These are phyloP conservation scores for Clarkia xantiana DNA, from an alignment of 345 rosid genomes.

Conservation along the genomic window DNA sequence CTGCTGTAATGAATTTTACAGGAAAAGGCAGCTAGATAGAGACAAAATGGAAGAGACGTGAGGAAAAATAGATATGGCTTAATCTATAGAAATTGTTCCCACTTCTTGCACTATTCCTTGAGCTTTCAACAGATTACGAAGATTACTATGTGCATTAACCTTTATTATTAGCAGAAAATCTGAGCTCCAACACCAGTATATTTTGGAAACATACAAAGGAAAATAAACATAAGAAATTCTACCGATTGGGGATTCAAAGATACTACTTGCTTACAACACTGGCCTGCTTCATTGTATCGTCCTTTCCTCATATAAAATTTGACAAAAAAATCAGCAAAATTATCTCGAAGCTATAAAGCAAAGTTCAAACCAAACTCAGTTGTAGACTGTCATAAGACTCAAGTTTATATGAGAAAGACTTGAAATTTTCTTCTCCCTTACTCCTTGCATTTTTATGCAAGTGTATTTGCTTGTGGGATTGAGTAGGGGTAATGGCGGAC, in stretches of 20 bases:
- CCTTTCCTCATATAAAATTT: slow-evolving; percentile 94
- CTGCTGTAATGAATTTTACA: too few relatives aligned
- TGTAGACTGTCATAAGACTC: not conserved
- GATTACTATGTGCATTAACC: slow-evolving; percentile 97
- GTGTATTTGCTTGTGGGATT: too few relatives aligned
- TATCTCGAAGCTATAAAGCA: slow-evolving; percentile 67
- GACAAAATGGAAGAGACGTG: not conserved
- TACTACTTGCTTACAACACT: slow-evolving; percentile 92
- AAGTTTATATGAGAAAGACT: too few relatives aligned
- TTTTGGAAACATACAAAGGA: not conserved
- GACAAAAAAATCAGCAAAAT: slow-evolving; percentile 98
- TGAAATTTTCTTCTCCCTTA: too few relatives aligned
- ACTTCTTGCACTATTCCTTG: slow-evolving; percentile 94
- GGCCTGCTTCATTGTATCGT: slow-evolving; percentile 78
- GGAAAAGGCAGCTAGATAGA: not conserved
- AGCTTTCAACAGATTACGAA: slow-evolving; percentile 86
- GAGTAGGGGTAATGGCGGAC: too few relatives aligned
- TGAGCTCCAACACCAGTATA: not conserved
- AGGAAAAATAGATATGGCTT: slow-evolving; percentile 23
- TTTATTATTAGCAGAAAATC: slow-evolving; percentile 11
- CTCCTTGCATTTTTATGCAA: too few relatives aligned
- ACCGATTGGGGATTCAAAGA: slow-evolving; percentile 85
- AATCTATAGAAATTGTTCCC: slow-evolving; percentile 15
- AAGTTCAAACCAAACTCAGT: slow-evolving; percentile 2
- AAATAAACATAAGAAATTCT: slow-evolving; percentile 1